Conservation (phyloP, 2,329 filamentous ascomycete species). For the Dothistroma septosporum region DNA sequence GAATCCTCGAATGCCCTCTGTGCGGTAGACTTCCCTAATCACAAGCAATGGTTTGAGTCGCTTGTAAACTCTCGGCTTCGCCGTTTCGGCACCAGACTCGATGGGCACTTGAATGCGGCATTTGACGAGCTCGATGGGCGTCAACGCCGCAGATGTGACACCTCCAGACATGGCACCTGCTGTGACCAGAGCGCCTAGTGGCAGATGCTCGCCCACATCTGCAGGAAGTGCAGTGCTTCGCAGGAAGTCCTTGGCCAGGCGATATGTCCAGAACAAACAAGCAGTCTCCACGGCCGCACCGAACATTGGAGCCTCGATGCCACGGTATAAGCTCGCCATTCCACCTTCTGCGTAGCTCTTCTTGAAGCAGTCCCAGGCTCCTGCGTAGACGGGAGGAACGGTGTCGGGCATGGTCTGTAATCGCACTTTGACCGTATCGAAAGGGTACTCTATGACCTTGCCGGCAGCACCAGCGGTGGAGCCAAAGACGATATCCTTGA, state of each 20-base stretch:
- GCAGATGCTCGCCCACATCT: constrained; percentile 49
- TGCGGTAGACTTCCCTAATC: constrained; percentile 72
- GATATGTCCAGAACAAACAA: constrained; percentile 88
- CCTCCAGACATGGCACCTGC: constrained; percentile 84
- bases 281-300: constrained; percentile 91
- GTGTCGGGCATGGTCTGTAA: constrained; percentile 91
- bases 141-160: constrained; percentile 85
- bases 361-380: constrained; percentile 88
- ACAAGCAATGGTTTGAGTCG: constrained; percentile 58
- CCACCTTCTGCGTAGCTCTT: constrained; percentile 79
- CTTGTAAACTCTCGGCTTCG: background rate
- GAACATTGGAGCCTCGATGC: constrained; percentile 83
- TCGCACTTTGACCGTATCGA: constrained; percentile 96
- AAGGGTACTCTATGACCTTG: constrained; percentile 97
- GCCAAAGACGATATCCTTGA: constrained; percentile 85
- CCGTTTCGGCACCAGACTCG: constrained; percentile 31
- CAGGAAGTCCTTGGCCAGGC: constrained; percentile 56
- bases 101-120: constrained; percentile 89
- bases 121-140: constrained; percentile 94
- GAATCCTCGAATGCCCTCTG: constrained; percentile 79
- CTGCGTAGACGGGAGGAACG: constrained; percentile 74
- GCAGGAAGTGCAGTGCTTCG: constrained; percentile 55
- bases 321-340: constrained; percentile 78
- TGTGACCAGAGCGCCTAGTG: constrained; percentile 68
- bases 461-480: constrained; percentile 86